Conservation (phyloP, 73 alveolate species). For the Paramecium biaurelia region DNA sequence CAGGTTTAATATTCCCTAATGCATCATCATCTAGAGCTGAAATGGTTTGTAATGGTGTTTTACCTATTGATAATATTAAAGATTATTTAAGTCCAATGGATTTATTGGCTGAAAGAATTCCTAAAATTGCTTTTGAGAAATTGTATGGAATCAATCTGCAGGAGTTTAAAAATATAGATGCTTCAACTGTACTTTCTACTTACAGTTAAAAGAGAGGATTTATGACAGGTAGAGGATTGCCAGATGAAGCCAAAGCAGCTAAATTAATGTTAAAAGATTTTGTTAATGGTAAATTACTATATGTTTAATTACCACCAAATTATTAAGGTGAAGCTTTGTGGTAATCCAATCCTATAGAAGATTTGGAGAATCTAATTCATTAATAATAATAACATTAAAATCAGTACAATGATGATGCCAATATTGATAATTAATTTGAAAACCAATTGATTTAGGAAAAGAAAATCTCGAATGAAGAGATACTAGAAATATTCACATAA, state of each 20-base stretch:
- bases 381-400: not conserved
- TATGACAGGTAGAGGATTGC: constrained; percentile 94
- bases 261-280: constrained; percentile 93
- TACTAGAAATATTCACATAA: constrained; percentile 19
- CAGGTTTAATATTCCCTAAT: constrained; percentile 98
- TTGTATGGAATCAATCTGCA: constrained; percentile 82
- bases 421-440: constrained; percentile 58
- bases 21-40: constrained; percentile 96
- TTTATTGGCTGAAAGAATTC: constrained; percentile 85
- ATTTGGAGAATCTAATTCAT: constrained; percentile 23
- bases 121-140: constrained; percentile 80
- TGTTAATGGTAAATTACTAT: constrained; percentile 91
- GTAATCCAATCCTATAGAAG: constrained; percentile 57
- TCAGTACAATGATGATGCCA: not conserved
- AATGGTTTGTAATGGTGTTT: constrained; percentile 96
- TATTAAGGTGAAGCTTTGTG: constrained; percentile 71
- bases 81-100: constrained; percentile 91
- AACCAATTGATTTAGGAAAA: constrained; percentile 14
- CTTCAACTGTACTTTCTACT: constrained; percentile 82
- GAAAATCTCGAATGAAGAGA: constrained; percentile 42
- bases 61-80: constrained; percentile 94
- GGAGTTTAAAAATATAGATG: constrained; percentile 73
- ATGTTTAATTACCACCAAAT: constrained; percentile 92
- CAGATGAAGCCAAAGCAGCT: constrained; percentile 96
- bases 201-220: constrained; percentile 89